phyloP scores from a whole-genome alignment of 1,284 basidiomycete species.

The Leccinum huronense region DNA sequence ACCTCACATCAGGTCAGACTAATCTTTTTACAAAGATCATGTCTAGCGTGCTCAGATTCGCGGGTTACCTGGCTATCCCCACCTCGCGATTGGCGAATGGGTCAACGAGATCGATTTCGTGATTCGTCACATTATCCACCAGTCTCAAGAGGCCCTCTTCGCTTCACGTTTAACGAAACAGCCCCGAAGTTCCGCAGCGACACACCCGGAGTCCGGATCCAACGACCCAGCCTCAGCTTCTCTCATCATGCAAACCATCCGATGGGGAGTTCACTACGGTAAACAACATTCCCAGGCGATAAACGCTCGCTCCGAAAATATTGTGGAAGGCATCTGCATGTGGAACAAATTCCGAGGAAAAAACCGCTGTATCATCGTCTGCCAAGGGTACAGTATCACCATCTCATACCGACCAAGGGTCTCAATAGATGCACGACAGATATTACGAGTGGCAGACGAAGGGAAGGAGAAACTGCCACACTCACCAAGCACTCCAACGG shows the following conservation, averaged over 20 bases:
- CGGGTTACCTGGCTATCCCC: constrained; percentile 42
- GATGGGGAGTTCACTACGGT: constrained; percentile 89
- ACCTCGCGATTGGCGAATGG: constrained; percentile 57
- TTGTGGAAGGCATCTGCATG: constrained; percentile 75
- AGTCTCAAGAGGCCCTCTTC: background rate
- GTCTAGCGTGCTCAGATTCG: constrained; percentile 37
- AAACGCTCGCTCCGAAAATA: constrained; percentile 84
- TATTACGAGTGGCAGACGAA: constrained; percentile 93
- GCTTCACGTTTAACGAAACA: constrained; percentile 7
- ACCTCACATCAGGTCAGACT: background rate
- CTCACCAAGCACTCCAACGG: constrained; percentile 62
- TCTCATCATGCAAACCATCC: constrained; percentile 70
- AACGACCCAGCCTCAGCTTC: constrained; percentile 4
- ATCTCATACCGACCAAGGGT: background rate
- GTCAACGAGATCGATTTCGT: constrained; percentile 58
- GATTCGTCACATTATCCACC: constrained; percentile 32
- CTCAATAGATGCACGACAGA: constrained; percentile 38
- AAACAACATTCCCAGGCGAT: constrained; percentile 83
- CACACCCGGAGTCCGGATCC: constrained; percentile 3
- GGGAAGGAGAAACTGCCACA: constrained; percentile 75
- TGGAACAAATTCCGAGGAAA: constrained; percentile 78
- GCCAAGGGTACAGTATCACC: constrained; percentile 59
- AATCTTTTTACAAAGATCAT: constrained; percentile 1
- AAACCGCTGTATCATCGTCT: constrained; percentile 77
- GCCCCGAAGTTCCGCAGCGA: constrained; percentile 59